These are phyloP conservation scores for Lunasporangiospora selenospora DNA, from an alignment of 192 early-diverging fungal species.

Conservation along the genomic window DNA sequence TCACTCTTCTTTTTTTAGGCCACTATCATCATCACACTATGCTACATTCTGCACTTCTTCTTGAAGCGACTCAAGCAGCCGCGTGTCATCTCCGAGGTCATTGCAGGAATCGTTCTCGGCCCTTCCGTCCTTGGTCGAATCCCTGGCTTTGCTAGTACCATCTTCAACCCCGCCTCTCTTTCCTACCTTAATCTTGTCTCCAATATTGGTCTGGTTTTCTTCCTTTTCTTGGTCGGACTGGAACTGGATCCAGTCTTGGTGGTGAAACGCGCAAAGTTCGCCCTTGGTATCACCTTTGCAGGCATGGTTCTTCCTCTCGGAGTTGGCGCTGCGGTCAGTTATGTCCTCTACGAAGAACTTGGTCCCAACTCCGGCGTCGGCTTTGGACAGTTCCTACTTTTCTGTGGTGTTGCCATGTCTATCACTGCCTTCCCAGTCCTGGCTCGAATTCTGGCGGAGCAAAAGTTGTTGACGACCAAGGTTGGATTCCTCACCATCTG, in stretches of 20 bases:
- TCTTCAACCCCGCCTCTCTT: slow-evolving; percentile 78
- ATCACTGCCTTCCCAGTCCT: slow-evolving; percentile 86
- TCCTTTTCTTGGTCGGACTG: slow-evolving; percentile 86
- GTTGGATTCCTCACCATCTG: slow-evolving; percentile 87
- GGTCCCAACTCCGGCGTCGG: slow-evolving; percentile 24
- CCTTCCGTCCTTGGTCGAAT: slow-evolving; percentile 84
- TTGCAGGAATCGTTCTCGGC: slow-evolving; percentile 90
- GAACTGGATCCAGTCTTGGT: slow-evolving; percentile 80
- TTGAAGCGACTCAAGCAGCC: slow-evolving; percentile 80
- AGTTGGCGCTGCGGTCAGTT: slow-evolving; percentile 48
- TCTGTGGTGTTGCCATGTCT: slow-evolving; percentile 45
- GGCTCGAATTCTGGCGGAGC: slow-evolving; percentile 91
- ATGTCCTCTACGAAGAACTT: slow-evolving; percentile 48
- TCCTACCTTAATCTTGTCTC: slow-evolving; percentile 77
- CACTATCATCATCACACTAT: slow-evolving; percentile 74
- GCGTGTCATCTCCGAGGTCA: slow-evolving; percentile 88
- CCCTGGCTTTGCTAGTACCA: slow-evolving; percentile 64
- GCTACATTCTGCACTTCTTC: slow-evolving; percentile 70
- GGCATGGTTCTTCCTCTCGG: slow-evolving; percentile 88
- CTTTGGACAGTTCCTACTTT: slow-evolving; percentile 43
- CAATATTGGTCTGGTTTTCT: slow-evolving; percentile 87
- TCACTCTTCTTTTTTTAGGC: slow-evolving; percentile 23
- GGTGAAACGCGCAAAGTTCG: slow-evolving; percentile 55
- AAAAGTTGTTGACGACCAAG: slow-evolving; percentile 77
- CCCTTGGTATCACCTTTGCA: slow-evolving; percentile 72